A percentile compares a stretch with the other conserved stretches of the same genome.
Evolutionary conservation across 371 early-diverging fungal species (phyloP).

Genomic region (Blastocladiella emersonii): DNA sequence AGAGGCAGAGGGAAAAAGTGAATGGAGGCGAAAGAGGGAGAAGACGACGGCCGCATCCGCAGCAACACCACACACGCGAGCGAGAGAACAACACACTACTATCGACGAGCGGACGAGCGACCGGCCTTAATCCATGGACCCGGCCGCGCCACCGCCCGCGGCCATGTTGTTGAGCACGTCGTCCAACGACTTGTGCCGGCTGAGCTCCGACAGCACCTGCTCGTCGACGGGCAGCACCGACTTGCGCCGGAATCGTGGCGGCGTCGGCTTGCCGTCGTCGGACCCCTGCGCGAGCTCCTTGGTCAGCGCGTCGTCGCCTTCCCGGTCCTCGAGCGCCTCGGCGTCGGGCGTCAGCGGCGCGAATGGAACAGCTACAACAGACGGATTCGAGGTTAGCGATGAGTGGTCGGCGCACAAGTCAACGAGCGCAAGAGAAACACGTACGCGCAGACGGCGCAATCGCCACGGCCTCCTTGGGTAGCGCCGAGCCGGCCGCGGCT

Average conservation of each 20-base stretch:
- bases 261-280: constrained; percentile 28
- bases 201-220: constrained; percentile 61
- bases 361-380: not conserved
- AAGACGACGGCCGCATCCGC: too few relatives aligned
- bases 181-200: constrained; percentile 69
- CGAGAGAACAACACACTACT: too few relatives aligned
- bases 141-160: not conserved
- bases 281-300: constrained; percentile 13
- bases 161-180: constrained; percentile 42
- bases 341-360: not conserved
- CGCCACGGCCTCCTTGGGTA: not conserved
- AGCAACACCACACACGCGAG: too few relatives aligned
- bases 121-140: too few relatives aligned
- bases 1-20: too few relatives aligned
- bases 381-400: not conserved
- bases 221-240: constrained; percentile 84
- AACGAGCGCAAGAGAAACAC: not conserved
- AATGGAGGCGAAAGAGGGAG: too few relatives aligned
- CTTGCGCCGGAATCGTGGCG: constrained; percentile 72
- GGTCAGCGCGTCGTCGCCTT: constrained; percentile 16
- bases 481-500: not conserved
- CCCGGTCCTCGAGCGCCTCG: constrained; percentile 12
- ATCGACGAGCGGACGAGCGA: too few relatives aligned
- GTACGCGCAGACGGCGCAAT: not conserved
- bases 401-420: not conserved